Conservation (phyloP, 2,329 filamentous ascomycete species). For the Venturia nashicola region DNA sequence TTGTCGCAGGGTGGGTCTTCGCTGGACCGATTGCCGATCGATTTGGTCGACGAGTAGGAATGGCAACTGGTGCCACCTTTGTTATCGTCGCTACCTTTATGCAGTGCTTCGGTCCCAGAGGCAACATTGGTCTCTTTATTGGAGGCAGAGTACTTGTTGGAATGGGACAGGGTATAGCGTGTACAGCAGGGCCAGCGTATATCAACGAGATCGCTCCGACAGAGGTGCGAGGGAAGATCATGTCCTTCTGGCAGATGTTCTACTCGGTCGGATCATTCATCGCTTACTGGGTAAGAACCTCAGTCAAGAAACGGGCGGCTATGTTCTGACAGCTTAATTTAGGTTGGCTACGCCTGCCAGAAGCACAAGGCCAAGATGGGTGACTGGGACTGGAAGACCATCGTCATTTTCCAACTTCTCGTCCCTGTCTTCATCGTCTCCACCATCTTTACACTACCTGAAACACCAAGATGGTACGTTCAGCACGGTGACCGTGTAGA, state of each 20-base stretch:
- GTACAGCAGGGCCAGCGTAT: constrained; percentile 58
- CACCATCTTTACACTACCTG: constrained; percentile 53
- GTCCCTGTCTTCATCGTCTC: constrained; percentile 49
- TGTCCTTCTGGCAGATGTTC: constrained; percentile 60
- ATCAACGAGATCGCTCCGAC: constrained; percentile 56
- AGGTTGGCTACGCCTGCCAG: constrained; percentile 42
- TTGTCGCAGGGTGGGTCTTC: constrained; percentile 57
- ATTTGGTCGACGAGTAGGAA: constrained; percentile 50
- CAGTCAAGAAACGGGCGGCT: neutral
- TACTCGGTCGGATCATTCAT: constrained; percentile 55
- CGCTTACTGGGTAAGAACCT: constrained; percentile 46
- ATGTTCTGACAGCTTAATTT: neutral
- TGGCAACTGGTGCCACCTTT: constrained; percentile 51
- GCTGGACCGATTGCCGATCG: constrained; percentile 52
- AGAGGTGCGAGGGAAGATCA: constrained; percentile 53
- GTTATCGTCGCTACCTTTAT: constrained; percentile 58
- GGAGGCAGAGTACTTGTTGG: constrained; percentile 57
- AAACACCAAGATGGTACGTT: constrained; percentile 57
- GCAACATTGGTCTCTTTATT: constrained; percentile 54
- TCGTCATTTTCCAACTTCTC: constrained; percentile 62
- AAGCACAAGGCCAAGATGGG: constrained; percentile 44
- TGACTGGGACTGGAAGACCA: constrained; percentile 63
- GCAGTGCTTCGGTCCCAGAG: constrained; percentile 50
- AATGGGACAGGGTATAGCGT: constrained; percentile 55
- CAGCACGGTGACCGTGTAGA: constrained; percentile 48